Conservation (phyloP, 345 rosid species). For the Trapa incisa region DNA sequence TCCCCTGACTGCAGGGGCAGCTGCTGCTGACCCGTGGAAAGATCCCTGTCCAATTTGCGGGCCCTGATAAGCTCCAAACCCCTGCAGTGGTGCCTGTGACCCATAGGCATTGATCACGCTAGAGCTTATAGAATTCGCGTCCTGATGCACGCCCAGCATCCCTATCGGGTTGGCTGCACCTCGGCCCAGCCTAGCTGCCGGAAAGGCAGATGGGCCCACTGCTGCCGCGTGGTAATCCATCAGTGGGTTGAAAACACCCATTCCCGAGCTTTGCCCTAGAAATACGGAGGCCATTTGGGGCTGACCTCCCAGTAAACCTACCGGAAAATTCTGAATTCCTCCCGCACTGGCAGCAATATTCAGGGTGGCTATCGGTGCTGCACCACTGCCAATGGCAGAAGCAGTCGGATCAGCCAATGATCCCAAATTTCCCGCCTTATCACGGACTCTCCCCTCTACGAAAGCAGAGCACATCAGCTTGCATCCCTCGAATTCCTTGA, state of each 20-base stretch:
- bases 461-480: slow-evolving; percentile 54
- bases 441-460: slow-evolving; percentile 39
- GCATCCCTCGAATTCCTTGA: slow-evolving; percentile 57
- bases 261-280: slow-evolving; percentile 11
- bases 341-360: neutral
- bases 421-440: slow-evolving; percentile 25
- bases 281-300: neutral
- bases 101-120: slow-evolving; percentile 15
- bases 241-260: slow-evolving; percentile 9
- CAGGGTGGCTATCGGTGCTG: neutral
- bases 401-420: slow-evolving; percentile 10
- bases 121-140: slow-evolving; percentile 10
- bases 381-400: neutral
- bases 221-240: neutral
- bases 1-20: slow-evolving; percentile 16
- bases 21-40: slow-evolving; percentile 11
- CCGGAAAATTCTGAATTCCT: slow-evolving; percentile 7
- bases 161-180: neutral
- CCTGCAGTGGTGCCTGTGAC: slow-evolving; percentile 16
- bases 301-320: slow-evolving; percentile 5
- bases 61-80: slow-evolving; percentile 14
- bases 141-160: slow-evolving; percentile 4
- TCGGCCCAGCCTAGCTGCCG: neutral
- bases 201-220: neutral
- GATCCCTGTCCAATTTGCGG: slow-evolving; percentile 18